Evolutionary conservation across 225 moss, liverwort and hornwort species (phyloP).

Genomic region (Pseudisothecium myosuroides): DNA sequence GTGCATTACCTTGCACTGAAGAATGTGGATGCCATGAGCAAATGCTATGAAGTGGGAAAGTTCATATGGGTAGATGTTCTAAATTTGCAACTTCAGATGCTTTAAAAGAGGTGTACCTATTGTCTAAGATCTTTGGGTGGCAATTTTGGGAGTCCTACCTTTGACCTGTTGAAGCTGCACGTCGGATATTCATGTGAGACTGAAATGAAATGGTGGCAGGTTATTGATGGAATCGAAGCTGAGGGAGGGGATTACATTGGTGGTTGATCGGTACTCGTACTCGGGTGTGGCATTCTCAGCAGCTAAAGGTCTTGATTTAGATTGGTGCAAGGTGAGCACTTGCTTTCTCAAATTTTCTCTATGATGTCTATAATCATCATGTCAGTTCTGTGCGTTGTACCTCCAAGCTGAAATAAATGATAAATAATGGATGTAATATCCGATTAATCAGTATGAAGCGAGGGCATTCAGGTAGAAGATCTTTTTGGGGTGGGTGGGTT

Average conservation of each 20-base stretch:
- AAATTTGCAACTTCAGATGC: background rate
- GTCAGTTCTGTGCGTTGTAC: background rate
- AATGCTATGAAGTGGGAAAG: background rate
- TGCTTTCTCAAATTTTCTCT: background rate
- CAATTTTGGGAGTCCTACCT: background rate
- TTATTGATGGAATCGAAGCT: constrained; percentile 71
- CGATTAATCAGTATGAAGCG: background rate
- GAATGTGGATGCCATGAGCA: background rate
- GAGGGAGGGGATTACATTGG: constrained; percentile 53
- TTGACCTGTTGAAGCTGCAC: background rate
- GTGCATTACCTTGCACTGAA: background rate
- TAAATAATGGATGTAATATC: background rate
- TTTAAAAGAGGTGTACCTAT: background rate
- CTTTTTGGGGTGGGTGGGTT: background rate
- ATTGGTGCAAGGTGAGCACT: constrained; percentile 77
- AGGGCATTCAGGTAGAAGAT: background rate
- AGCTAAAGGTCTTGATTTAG: constrained; percentile 82
- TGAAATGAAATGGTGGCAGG: constrained; percentile 31
- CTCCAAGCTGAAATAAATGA: background rate
- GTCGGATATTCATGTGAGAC: background rate
- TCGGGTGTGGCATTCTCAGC: constrained; percentile 95
- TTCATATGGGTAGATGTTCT: background rate
- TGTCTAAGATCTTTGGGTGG: background rate
- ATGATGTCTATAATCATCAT: background rate
- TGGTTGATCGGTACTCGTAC: constrained; percentile 87